These are phyloP conservation scores for Hymenoscyphus scutula DNA, from an alignment of 2,329 filamentous ascomycete species.

Conservation along the genomic window DNA sequence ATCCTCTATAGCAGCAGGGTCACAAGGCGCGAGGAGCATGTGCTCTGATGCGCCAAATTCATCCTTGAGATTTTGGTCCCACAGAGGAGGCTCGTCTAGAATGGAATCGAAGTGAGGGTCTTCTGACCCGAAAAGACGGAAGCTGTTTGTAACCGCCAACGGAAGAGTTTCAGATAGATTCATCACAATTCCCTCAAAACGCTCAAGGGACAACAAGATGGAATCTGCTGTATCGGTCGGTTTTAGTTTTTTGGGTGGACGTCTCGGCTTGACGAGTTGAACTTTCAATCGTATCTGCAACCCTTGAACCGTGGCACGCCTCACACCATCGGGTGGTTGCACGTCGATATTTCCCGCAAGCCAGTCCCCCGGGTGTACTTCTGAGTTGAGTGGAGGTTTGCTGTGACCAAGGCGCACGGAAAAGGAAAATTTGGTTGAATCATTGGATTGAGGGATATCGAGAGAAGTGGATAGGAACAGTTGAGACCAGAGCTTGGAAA, in stretches of 20 bases:
- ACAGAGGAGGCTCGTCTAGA: not conserved
- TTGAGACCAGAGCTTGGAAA: conserved; percentile 29
- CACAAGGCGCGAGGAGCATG: not conserved
- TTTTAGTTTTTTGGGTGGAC: conserved; percentile 6
- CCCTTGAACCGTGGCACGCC: conserved; percentile 21
- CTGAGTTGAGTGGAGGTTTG: conserved; percentile 8
- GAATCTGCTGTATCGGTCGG: not conserved
- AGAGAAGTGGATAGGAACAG: conserved; percentile 26
- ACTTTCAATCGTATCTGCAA: conserved; percentile 28
- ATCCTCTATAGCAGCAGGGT: conserved; percentile 2
- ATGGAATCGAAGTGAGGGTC: not conserved
- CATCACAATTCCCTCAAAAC: conserved; percentile 6
- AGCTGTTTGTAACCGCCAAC: conserved; percentile 3
- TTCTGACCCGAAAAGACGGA: conserved; percentile 7
- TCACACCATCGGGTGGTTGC: conserved; percentile 21
- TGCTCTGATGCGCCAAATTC: not conserved
- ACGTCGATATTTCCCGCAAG: conserved; percentile 21
- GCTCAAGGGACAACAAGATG: not conserved
- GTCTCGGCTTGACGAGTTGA: not conserved
- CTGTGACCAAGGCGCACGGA: conserved; percentile 25
- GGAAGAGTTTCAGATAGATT: conserved; percentile 11
- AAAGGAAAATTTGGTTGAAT: conserved; percentile 9
- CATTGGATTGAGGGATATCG: conserved; percentile 10
- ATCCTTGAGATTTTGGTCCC: not conserved
- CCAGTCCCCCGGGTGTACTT: conserved; percentile 11